A percentile compares a stretch with the other conserved stretches of the same genome.
Conservation (phyloP, 176 grass and related monocot species). For the Bromus sterilis region DNA sequence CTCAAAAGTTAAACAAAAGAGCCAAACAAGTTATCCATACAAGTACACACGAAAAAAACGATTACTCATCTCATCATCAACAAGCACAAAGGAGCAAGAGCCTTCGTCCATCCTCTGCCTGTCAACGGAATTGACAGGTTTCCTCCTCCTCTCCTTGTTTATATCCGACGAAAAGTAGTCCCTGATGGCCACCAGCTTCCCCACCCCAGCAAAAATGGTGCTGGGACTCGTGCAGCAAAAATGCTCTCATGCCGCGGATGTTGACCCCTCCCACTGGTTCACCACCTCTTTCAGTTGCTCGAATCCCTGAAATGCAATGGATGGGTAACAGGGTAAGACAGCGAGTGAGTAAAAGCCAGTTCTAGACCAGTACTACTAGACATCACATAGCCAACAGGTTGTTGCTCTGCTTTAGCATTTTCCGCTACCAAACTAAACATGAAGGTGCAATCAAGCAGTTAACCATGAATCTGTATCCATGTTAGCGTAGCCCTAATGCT, state of each 20-base stretch:
- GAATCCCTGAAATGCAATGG: conserved; percentile 54
- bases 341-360: background rate
- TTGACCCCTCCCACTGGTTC: conserved; percentile 43
- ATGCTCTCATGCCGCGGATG: conserved; percentile 19
- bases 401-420: too few species aligned
- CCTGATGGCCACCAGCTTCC: background rate
- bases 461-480: background rate
- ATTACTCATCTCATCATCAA: background rate
- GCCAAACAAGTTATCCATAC: background rate
- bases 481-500: background rate
- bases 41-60: background rate
- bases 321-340: background rate
- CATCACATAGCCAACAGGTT: too few species aligned
- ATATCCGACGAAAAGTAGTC: background rate
- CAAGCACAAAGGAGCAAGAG: background rate
- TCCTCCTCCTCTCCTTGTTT: background rate
- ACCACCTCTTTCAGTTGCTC: conserved; percentile 77
- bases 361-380: too few species aligned
- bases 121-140: conserved; percentile 39
- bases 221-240: background rate
- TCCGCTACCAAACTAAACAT: background rate
- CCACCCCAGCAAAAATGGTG: conserved; percentile 7
- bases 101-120: background rate
- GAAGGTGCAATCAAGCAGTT: background rate
- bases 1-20: background rate